Base-by-base conservation (phyloP, 805 yeast genomes). In the Hanseniaspora meyeri region DNA sequence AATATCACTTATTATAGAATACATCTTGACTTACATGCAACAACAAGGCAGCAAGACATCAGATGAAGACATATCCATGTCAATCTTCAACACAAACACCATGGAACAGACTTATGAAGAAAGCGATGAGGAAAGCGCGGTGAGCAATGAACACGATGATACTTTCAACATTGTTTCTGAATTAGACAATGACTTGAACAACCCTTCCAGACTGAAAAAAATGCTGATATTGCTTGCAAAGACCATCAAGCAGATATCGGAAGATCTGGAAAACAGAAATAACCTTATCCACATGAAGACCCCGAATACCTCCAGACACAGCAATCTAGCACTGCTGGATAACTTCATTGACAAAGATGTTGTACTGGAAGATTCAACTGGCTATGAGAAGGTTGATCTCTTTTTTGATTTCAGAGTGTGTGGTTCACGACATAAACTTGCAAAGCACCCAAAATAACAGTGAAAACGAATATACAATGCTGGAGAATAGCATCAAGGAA, bases 361-460 rank as follows among this genome's bases (percentile, higher is more conserved):
- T 17, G 5, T 38, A 8, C 17, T 20, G 4, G 49, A 46, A 4
- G 24, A 37, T 20, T 17, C 19, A 14, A 32, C n/a, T 2, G 20
- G 27, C 20, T 42, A 37, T 20, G 51, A 53, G 4, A 29, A 29
- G 20, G 20, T 16, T 53, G 20, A 31, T 38, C 1, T 53, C 57
- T 7, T 29, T 53, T 4, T 11, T 53, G 29, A 49, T 53, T 9
- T 53, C 57, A 14, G 57, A 53, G 20, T 53, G 57, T 46, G 57
- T 53, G 3, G 39, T 46, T 4, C 46, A 53, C 12, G 46, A 46
- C n/a, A 31, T 53, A 3, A 32, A 14, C 9, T 32, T 53, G 17
- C 32, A 53, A 32, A 40, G 39, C 19, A 46, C 49, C 4, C 39
- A 53, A 24, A 39, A 34, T 17, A 31, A 29, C 17, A 31, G 16